phyloP scores from a whole-genome alignment of 2,329 filamentous ascomycete species.

The Aspergillus ochraceus region DNA sequence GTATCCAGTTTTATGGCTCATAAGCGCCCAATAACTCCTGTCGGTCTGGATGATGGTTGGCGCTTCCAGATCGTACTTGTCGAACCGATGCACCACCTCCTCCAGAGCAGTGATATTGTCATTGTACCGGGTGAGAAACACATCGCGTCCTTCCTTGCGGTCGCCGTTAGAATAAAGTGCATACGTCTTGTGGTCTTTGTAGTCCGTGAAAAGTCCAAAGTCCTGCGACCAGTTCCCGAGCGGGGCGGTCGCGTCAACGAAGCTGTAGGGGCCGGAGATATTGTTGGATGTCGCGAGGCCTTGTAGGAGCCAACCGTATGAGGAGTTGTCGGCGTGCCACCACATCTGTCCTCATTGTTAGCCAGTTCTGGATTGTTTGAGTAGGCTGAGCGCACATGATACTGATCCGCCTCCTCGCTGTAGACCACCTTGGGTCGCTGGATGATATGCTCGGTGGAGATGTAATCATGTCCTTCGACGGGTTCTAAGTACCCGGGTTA shows the following conservation, averaged over 20 bases:
- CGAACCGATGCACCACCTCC: conserved; percentile 55
- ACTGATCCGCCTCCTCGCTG: conserved; percentile 54
- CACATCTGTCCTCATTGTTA: conserved; percentile 45
- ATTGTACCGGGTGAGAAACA: conserved; percentile 58
- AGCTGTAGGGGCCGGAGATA: conserved; percentile 56
- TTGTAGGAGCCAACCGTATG: conserved; percentile 58
- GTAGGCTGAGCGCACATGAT: conserved; percentile 49
- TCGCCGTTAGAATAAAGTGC: conserved; percentile 63
- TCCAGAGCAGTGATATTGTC: conserved; percentile 53
- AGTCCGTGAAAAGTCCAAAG: conserved; percentile 62
- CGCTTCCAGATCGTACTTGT: conserved; percentile 62
- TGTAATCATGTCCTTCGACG: conserved; percentile 55
- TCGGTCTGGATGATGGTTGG: conserved; percentile 63
- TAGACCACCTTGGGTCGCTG: conserved; percentile 64
- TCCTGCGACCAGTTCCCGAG: conserved; percentile 65
- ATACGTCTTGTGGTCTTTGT: conserved; percentile 57
- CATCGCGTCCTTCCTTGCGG: conserved; percentile 54
- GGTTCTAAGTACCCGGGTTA: conserved; percentile 38
- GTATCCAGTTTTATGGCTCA: conserved; percentile 65
- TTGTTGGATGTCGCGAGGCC: conserved; percentile 56
- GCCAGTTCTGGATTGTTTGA: not conserved
- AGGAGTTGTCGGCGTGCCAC: conserved; percentile 62
- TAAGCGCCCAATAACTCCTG: conserved; percentile 59
- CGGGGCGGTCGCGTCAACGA: conserved; percentile 55
- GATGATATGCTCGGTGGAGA: conserved; percentile 58